Evolutionary conservation across 2,329 filamentous ascomycete genomes (phyloP).

Genomic region (Alternaria sp.): DNA sequence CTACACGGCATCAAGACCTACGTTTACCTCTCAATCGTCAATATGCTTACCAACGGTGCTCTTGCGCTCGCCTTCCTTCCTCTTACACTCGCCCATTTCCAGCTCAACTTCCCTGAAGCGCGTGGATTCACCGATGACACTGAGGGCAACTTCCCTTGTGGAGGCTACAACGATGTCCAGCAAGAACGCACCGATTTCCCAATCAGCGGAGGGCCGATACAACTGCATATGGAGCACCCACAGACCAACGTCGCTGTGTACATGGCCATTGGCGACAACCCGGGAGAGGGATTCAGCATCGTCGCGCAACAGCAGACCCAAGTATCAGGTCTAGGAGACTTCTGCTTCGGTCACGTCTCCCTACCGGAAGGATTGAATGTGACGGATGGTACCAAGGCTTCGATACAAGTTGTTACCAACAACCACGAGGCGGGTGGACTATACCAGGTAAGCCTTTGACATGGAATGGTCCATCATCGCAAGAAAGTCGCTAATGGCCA

Average conservation of each 20-base stretch:
- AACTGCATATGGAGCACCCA: conserved; percentile 60
- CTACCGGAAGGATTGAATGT: conserved; percentile 61
- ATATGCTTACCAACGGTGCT: conserved; percentile 44
- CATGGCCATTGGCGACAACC: conserved; percentile 59
- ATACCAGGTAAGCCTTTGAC: conserved; percentile 62
- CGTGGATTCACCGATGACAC: conserved; percentile 59
- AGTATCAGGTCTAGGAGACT: conserved; percentile 66
- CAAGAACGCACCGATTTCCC: conserved; percentile 58
- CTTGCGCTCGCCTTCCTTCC: conserved; percentile 52
- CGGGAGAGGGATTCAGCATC: conserved; percentile 70
- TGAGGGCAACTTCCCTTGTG: conserved; percentile 58
- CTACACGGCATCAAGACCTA: conserved; percentile 1
- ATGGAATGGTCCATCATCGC: neutral
- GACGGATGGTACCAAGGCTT: conserved; percentile 67
- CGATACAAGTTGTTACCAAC: conserved; percentile 72
- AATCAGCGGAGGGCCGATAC: conserved; percentile 58
- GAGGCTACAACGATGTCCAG: conserved; percentile 54
- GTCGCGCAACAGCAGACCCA: conserved; percentile 67
- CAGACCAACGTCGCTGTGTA: conserved; percentile 61
- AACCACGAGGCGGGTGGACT: conserved; percentile 65
- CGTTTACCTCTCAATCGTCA: conserved; percentile 9
- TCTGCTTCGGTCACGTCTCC: conserved; percentile 68
- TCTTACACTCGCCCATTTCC: conserved; percentile 62
- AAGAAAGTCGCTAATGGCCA: neutral
- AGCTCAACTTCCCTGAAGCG: conserved; percentile 59